Percentiles rank a stretch among this genome's conserved stretches.
These are phyloP conservation scores for Medicago arabica DNA, from an alignment of 306 rosid genomes.

Conservation along the genomic window DNA sequence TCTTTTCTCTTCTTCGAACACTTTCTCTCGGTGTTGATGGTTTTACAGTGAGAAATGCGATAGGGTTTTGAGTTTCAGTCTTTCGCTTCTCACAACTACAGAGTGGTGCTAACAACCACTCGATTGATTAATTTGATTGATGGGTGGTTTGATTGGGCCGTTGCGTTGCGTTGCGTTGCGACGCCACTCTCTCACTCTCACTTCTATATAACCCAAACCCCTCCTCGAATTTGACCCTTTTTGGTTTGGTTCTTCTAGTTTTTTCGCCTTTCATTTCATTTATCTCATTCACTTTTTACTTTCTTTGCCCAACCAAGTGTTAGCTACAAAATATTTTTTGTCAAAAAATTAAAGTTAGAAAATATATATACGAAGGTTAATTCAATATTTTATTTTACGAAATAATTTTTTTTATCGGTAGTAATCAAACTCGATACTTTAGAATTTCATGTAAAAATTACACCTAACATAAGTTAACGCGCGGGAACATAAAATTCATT, in stretches of 20 bases:
- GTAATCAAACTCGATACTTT: too few relatives aligned
- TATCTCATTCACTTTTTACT: too few relatives aligned
- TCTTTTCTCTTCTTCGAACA: slow-evolving; percentile 37
- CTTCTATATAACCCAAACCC: slow-evolving; percentile 1
- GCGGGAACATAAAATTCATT: too few relatives aligned
- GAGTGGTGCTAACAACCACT: neutral
- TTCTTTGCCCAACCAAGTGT: too few relatives aligned
- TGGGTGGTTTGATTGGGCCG: neutral
- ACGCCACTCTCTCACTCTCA: neutral
- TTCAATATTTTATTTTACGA: too few relatives aligned
- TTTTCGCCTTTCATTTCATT: too few relatives aligned
- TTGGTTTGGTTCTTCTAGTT: slow-evolving; percentile 1
- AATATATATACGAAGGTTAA: too few relatives aligned
- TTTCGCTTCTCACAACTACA: neutral
- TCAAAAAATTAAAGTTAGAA: too few relatives aligned
- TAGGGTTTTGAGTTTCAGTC: neutral
- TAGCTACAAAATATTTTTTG: too few relatives aligned
- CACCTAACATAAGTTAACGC: too few relatives aligned
- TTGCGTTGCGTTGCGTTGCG: neutral
- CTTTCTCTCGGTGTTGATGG: neutral
- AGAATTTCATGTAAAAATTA: too few relatives aligned
- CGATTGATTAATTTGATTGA: neutral
- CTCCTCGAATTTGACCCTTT: neutral
- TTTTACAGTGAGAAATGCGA: neutral
- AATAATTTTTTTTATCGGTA: too few relatives aligned